Percentiles rank a stretch among this genome's conserved stretches.
phyloP scores from a whole-genome alignment of 2,329 filamentous ascomycete genomes.

The Botrytis fragariae region DNA sequence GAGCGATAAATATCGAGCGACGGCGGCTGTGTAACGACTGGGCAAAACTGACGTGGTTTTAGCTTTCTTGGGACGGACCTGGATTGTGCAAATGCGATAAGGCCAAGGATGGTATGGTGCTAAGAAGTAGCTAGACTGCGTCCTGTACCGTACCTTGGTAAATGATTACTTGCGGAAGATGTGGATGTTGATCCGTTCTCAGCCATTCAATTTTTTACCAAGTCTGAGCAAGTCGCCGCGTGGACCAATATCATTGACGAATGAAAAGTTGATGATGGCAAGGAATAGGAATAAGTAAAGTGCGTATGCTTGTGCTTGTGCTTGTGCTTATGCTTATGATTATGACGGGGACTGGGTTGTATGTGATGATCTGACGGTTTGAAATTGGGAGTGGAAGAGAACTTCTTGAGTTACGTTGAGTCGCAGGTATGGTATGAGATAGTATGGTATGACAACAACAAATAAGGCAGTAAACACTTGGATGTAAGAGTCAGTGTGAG shows the following conservation, averaged over 20 bases:
- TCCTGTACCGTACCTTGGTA: neutral
- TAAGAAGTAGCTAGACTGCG: neutral
- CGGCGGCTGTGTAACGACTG: neutral
- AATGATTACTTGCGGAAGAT: neutral
- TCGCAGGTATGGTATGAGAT: neutral
- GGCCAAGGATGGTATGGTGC: neutral
- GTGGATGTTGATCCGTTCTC: slow-evolving; percentile 1
- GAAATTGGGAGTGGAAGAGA: neutral
- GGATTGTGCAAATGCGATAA: neutral
- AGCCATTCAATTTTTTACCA: neutral
- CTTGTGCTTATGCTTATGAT: neutral
- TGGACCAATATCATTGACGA: neutral
- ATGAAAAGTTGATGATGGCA: neutral
- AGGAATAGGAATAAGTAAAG: neutral
- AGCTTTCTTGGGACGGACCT: neutral
- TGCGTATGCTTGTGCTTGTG: neutral
- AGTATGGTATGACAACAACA: neutral
- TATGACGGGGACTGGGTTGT: neutral
- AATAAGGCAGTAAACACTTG: neutral
- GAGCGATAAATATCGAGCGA: neutral
- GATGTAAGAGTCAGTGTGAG: neutral
- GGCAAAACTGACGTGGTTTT: neutral
- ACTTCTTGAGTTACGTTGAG: neutral
- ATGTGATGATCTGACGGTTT: neutral
- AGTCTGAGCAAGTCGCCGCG: neutral